Evolutionary conservation across 495 filamentous ascomycete species (phyloP).

Genomic region (Immersiella caudata): DNA sequence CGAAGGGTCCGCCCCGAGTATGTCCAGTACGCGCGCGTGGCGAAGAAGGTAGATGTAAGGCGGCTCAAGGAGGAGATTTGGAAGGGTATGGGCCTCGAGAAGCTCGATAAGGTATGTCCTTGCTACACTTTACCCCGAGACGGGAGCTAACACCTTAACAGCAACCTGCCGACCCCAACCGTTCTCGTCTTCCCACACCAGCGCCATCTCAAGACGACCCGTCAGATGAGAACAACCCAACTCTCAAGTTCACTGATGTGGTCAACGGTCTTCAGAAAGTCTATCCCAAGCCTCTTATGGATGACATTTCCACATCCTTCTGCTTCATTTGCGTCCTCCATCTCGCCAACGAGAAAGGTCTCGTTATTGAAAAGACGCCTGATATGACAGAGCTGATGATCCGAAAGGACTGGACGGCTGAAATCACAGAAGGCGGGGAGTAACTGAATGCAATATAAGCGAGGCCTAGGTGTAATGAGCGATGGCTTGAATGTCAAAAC

Average conservation of each 20-base stretch:
- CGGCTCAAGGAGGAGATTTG: conserved; percentile 95
- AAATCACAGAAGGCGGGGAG: conserved; percentile 48
- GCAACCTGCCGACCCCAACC: conserved; percentile 1
- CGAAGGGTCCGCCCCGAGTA: conserved; percentile 87
- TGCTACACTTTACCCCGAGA: not conserved
- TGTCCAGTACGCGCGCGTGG: conserved; percentile 91
- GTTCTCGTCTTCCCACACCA: conserved; percentile 16
- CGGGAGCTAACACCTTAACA: not conserved
- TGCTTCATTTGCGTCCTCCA: conserved; percentile 98
- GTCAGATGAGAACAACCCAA: conserved; percentile 41
- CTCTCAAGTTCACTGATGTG: conserved; percentile 81
- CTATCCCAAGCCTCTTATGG: conserved; percentile 80
- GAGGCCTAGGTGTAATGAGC: not conserved
- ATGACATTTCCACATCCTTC: conserved; percentile 94
- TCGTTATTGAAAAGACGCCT: conserved; percentile 65
- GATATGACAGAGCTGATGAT: conserved; percentile 61
- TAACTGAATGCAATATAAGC: not conserved
- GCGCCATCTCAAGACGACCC: not conserved
- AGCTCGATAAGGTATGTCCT: conserved; percentile 44
- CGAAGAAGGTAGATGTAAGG: conserved; percentile 98
- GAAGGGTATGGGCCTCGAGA: conserved; percentile 77
- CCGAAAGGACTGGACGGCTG: conserved; percentile 57
- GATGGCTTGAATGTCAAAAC: not conserved
- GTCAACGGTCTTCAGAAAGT: conserved; percentile 87
- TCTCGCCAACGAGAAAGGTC: conserved; percentile 94